Evolutionary conservation across 176 grass and related monocot species (phyloP).

Genomic region (Triticum monococcum): DNA sequence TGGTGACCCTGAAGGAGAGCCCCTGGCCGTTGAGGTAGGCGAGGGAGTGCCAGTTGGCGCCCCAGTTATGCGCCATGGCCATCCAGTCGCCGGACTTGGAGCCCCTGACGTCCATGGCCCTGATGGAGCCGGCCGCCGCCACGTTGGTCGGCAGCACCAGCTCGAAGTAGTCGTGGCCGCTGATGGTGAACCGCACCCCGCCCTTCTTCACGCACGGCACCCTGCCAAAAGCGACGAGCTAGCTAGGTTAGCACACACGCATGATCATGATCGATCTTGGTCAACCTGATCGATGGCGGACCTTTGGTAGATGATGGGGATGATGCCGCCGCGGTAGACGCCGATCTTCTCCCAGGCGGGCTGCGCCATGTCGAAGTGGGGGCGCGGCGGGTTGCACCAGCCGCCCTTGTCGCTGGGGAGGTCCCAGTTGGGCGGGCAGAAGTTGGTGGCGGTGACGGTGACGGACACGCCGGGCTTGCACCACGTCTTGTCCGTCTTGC

Average conservation of each 20-base stretch:
- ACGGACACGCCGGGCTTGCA: conserved; percentile 46
- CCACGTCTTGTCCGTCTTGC: conserved; percentile 38
- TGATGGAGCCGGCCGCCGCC: not conserved
- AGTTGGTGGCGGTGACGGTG: conserved; percentile 61
- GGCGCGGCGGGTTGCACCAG: conserved; percentile 52
- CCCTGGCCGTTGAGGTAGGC: conserved; percentile 47
- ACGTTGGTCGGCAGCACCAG: not conserved
- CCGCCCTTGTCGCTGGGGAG: conserved; percentile 33
- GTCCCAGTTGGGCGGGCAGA: conserved; percentile 74
- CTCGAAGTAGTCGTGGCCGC: not conserved
- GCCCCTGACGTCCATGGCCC: conserved; percentile 19
- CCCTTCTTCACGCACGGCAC: not conserved
- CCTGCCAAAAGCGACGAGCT: not conserved
- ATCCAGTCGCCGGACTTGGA: conserved; percentile 31
- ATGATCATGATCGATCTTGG: too few relatives aligned
- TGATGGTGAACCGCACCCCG: not conserved
- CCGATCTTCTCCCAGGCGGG: conserved; percentile 75
- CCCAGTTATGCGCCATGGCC: conserved; percentile 63
- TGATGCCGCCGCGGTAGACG: conserved; percentile 55
- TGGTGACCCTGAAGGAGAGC: conserved; percentile 21
- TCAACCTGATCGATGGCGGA: not conserved
- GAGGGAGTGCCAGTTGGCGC: conserved; percentile 51
- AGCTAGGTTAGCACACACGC: too few relatives aligned
- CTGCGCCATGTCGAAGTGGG: conserved; percentile 67
- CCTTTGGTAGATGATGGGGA: conserved; percentile 65